phyloP scores from a whole-genome alignment of 805 yeast species.

The Candida ipomoeae region DNA sequence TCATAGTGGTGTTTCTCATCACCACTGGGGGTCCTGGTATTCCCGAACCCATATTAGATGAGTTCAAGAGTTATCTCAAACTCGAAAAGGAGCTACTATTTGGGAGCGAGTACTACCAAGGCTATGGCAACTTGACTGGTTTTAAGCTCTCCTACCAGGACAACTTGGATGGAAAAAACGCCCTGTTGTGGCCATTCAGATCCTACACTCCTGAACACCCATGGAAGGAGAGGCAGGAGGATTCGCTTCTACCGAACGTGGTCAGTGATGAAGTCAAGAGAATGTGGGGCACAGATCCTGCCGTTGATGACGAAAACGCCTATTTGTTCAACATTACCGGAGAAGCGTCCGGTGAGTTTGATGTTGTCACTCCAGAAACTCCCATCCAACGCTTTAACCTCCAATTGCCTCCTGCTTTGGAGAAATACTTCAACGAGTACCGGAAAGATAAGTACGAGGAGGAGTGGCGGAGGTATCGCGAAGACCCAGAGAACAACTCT shows the following conservation, averaged over 20 bases:
- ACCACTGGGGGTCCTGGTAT: conserved; percentile 25
- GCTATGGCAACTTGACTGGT: conserved; percentile 74
- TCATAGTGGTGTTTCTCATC: conserved; percentile 31
- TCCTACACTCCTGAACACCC: conserved; percentile 37
- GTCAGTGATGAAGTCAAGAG: conserved; percentile 45
- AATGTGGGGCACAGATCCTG: conserved; percentile 46
- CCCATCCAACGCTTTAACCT: conserved; percentile 6
- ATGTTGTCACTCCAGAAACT: conserved; percentile 14
- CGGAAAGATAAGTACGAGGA: conserved; percentile 23
- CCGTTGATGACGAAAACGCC: conserved; percentile 14
- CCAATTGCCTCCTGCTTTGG: conserved; percentile 28
- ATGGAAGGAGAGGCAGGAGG: conserved; percentile 45
- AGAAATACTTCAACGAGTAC: conserved; percentile 26
- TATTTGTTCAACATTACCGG: conserved; percentile 48
- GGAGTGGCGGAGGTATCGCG: conserved; percentile 24
- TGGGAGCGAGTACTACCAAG: conserved; percentile 43
- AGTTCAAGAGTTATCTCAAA: conserved; percentile 23
- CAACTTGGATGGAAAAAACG: conserved; percentile 40
- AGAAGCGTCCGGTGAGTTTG: conserved; percentile 41
- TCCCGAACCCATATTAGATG: conserved; percentile 24
- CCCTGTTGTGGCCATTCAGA: conserved; percentile 58
- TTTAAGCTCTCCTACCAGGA: conserved; percentile 63
- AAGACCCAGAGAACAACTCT: conserved; percentile 23
- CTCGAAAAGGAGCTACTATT: conserved; percentile 23
- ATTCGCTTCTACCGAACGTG: conserved; percentile 57